Percentiles rank a stretch among this genome's conserved stretches.
Evolutionary conservation across 768 basidiomycete genomes (phyloP).

Genomic region (Rhodosporidiobolus sp.): DNA sequence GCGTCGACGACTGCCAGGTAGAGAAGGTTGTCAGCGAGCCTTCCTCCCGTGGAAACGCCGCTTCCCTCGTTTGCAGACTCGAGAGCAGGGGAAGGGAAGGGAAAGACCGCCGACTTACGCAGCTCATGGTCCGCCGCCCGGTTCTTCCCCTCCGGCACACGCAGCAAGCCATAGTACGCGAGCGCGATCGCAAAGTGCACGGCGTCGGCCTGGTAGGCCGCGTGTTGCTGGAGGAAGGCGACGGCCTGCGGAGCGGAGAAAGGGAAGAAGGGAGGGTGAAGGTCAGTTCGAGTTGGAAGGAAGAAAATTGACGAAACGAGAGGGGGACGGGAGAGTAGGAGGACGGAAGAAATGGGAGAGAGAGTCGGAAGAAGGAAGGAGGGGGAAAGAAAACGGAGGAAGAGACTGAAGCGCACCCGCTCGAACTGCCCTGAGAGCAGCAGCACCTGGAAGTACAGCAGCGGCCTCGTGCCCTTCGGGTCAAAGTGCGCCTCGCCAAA

Average conservation of each 20-base stretch:
- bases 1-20: slow-evolving; percentile 59
- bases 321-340: no score
- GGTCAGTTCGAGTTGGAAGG: no score
- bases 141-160: slow-evolving; percentile 75
- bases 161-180: slow-evolving; percentile 85
- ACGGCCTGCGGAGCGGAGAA: slow-evolving; percentile 63
- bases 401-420: slow-evolving; percentile 57
- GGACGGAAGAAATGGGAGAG: neutral
- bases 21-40: neutral
- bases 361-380: neutral
- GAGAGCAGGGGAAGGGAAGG: neutral
- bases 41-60: neutral
- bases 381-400: neutral
- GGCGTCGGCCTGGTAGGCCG: slow-evolving; percentile 83
- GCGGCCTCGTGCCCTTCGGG: slow-evolving; percentile 59
- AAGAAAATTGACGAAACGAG: no score
- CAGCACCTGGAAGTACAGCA: slow-evolving; percentile 60
- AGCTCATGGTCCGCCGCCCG: slow-evolving; percentile 78
- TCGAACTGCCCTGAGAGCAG: slow-evolving; percentile 94
- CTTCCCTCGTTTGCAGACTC: no score
- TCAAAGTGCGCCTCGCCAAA: slow-evolving; percentile 52
- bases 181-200: slow-evolving; percentile 89
- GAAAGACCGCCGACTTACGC: slow-evolving; percentile 52
- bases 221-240: slow-evolving; percentile 80
- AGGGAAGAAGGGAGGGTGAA: no score